Conservation (phyloP, 768 basidiomycete species). For the Fomitopsis pulvina region DNA sequence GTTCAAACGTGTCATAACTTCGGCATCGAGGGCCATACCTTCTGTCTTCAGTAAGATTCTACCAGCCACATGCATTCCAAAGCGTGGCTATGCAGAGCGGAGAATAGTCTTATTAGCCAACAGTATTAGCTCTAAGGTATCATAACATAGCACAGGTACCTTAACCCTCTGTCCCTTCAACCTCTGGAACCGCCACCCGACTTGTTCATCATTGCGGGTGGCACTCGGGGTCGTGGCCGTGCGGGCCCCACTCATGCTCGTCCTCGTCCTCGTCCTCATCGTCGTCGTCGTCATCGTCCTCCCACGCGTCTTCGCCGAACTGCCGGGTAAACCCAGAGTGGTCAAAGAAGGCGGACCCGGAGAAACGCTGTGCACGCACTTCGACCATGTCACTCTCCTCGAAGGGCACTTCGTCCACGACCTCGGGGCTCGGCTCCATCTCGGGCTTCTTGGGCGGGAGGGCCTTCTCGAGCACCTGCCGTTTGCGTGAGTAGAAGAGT, state of each 20-base stretch:
- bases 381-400: constrained; percentile 77
- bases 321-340: constrained; percentile 52
- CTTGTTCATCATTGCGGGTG: constrained; percentile 1
- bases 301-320: constrained; percentile 64
- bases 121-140: too few relatives aligned
- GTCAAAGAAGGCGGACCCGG: constrained; percentile 73
- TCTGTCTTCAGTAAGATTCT: too few relatives aligned
- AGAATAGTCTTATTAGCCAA: too few relatives aligned
- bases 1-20: too few relatives aligned
- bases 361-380: constrained; percentile 75
- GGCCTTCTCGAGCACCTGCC: constrained; percentile 58
- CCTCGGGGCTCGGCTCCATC: constrained; percentile 62
- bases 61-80: too few relatives aligned
- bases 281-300: constrained; percentile 67
- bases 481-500: constrained; percentile 6
- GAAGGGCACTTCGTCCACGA: constrained; percentile 64
- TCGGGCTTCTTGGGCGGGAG: constrained; percentile 73
- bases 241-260: constrained; percentile 24
- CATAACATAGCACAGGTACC: too few relatives aligned
- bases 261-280: constrained; percentile 41
- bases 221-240: constrained; percentile 19
- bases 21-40: too few relatives aligned
- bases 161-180: too few relatives aligned
- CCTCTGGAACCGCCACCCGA: too few relatives aligned
- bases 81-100: too few relatives aligned